phyloP scores from a whole-genome alignment of 495 filamentous ascomycete genomes.

The Copromyces sp. region DNA sequence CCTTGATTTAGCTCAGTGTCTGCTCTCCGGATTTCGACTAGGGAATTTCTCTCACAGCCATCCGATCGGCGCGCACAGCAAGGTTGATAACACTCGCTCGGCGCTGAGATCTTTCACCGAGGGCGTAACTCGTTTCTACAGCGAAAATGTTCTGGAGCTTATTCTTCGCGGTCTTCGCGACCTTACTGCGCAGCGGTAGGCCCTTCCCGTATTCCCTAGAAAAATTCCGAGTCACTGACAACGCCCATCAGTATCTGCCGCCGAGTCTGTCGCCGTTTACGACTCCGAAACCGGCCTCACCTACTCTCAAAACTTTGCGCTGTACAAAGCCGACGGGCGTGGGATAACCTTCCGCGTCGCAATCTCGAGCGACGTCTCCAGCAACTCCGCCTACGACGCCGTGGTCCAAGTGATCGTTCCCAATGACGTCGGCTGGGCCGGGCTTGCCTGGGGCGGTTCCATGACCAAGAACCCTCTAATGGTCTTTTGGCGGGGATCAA shows the following conservation, averaged over 20 bases:
- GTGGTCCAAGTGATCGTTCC: slow-evolving; percentile 36
- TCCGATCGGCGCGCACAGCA: neutral
- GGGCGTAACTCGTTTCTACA: neutral
- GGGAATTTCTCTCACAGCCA: neutral
- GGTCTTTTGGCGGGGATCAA: slow-evolving; percentile 24
- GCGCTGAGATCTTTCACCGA: neutral
- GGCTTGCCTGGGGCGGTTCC: slow-evolving; percentile 31
- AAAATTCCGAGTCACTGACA: slow-evolving; percentile 3
- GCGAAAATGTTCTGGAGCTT: slow-evolving; percentile 14
- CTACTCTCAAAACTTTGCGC: slow-evolving; percentile 31
- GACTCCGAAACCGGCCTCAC: slow-evolving; percentile 42
- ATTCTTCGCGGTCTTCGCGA: slow-evolving; percentile 15
- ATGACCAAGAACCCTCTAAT: slow-evolving; percentile 33
- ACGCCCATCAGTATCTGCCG: slow-evolving; percentile 3
- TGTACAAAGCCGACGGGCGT: slow-evolving; percentile 26
- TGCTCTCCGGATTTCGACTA: neutral
- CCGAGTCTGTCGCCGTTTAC: slow-evolving; percentile 23
- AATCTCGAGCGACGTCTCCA: slow-evolving; percentile 19
- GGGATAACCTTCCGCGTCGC: slow-evolving; percentile 32
- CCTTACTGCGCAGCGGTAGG: slow-evolving; percentile 5
- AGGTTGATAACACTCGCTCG: neutral
- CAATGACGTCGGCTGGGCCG: slow-evolving; percentile 32
- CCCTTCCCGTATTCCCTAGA: neutral
- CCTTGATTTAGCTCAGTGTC: neutral
- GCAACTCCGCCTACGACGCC: slow-evolving; percentile 22